These are phyloP conservation scores for Yamadazyma sp. DNA, from an alignment of 1,139 yeast genomes.

Conservation along the genomic window DNA sequence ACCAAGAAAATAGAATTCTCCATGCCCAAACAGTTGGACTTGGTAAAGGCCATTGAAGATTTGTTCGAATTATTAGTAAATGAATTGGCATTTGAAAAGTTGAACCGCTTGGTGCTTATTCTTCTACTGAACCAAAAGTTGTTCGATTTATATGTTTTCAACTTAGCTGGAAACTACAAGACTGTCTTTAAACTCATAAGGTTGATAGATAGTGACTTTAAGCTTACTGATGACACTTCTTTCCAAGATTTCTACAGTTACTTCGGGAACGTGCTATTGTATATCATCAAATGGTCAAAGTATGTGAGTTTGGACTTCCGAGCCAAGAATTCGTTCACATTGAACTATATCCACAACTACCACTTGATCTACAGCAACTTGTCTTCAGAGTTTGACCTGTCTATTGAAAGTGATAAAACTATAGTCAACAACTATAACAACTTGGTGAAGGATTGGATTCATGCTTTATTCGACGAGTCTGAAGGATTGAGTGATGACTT, in stretches of 20 bases:
- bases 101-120: slow-evolving; percentile 51
- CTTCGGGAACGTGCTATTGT: slow-evolving; percentile 58
- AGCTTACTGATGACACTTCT: slow-evolving; percentile 48
- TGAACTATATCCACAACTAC: slow-evolving; percentile 36
- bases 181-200: slow-evolving; percentile 26
- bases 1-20: slow-evolving; percentile 37
- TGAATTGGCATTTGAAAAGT: slow-evolving; percentile 40
- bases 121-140: slow-evolving; percentile 40
- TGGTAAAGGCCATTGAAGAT: slow-evolving; percentile 31
- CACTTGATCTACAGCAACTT: slow-evolving; percentile 33
- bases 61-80: slow-evolving; percentile 40
- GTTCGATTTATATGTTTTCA: slow-evolving; percentile 42
- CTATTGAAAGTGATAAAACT: slow-evolving; percentile 29
- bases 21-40: slow-evolving; percentile 37
- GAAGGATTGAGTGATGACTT: slow-evolving; percentile 87
- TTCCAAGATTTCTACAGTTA: slow-evolving; percentile 71
- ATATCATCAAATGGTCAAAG: slow-evolving; percentile 49
- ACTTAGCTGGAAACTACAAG: slow-evolving; percentile 22
- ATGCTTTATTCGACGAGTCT: slow-evolving; percentile 72
- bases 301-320: slow-evolving; percentile 30
- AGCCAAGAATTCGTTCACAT: slow-evolving; percentile 31
- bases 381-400: slow-evolving; percentile 18
- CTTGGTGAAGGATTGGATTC: slow-evolving; percentile 72
- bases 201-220: slow-evolving; percentile 34
- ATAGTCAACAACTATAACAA: slow-evolving; percentile 41